Evolutionary conservation across 768 basidiomycete species (phyloP), one percentile per base, ranked within the genome.

Genomic region (Termitomyces sp.): DNA sequence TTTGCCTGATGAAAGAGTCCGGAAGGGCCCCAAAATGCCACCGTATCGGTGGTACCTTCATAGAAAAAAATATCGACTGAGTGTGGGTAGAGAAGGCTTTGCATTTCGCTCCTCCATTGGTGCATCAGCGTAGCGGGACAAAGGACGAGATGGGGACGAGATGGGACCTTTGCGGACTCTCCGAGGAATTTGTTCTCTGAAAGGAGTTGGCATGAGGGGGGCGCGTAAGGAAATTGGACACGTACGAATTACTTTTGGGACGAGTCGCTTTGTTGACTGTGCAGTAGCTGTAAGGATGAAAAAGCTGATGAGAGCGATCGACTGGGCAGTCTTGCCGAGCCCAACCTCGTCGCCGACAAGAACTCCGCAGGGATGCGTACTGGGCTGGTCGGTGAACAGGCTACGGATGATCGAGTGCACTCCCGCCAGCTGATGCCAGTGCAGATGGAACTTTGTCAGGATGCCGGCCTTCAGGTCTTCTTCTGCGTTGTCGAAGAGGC

Each of bases 311-410:
- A 66, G 22, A 0, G 64, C 29, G 1, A 65, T 51, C 0, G 68
- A 45, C 31, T 67, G 67, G 6, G 64, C 58, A 0, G 72, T 73
- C 50, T 75, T 75, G 0, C 72, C 70, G 0, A 73, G 62, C 0
- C 73, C 70, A 5, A 75, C 72, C 15, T 70, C 67, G 41, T 73
- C 68, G 3, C 64, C 60, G 10, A 72, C 26, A 10, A 70, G 65
- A 2, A 64, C 54, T 0, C 70, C 69, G 18, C 39, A 6, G 33
- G 29, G 0, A 7, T 8, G n/a, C 1, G 9, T 4, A 0, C 5
- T 20, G 3, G 57, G 41, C 2, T 51, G 20, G 0, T 49, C 18
- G 2, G 44, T 58, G 46, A 65, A 70, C 28, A 55, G 42, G 26
- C 22, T 55, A 6, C 66, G 55, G 1, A 68, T 4, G 13, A 67